Base-by-base conservation (phyloP, 768 basidiomycete genomes). In the Rhodosporidiobolus odoratus region DNA sequence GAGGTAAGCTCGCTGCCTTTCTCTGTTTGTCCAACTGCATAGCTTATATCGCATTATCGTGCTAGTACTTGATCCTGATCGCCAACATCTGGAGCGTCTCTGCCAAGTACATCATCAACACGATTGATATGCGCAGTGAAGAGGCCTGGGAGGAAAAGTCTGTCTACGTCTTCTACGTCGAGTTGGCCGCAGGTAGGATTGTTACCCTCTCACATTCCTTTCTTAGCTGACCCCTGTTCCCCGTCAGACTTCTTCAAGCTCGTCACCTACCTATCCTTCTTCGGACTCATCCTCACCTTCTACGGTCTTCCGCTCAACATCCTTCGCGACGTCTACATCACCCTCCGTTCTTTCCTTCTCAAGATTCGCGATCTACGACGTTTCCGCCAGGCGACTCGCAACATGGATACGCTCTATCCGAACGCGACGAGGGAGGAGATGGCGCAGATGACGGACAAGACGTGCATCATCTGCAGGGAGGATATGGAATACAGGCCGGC, bases 71-170 rank as follows among this genome's bases (percentile, higher is more conserved):
- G 40, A 92, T 96, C 68, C 83, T 96, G 58, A 85, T 90, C 82
- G 89, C 91, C 25, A 90, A 86, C 68, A 84, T 88, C 21, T 80
- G 87, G 75, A 91, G 90, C 71, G 86, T 88, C 25, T 85, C 88
- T 53, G 83, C 88, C 60, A 92, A 95, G 79, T 97, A 97, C 78
- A 74, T 85, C 27, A 85, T 97, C 60, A 91, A 89, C 52, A 80
- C 88, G 23, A 84, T 90, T 70, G 96, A 99, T 78, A 80, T 92
- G 57, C 63, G 69, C 0, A 84, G 90, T 37, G 89, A 79, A 87
- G 90, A 3, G 88, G 92, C 72, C 86, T 98, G 96, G 96, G 94
- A 99, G 80, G 89, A 93, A 77, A 98, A 97, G 83, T 92, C 91
- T 82, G 94, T 97, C 88, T 94, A 87, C 84, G 83, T 90, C 15